Evolutionary conservation across 2,329 filamentous ascomycete genomes (phyloP).

Genomic region (Talaromyces sp.): DNA sequence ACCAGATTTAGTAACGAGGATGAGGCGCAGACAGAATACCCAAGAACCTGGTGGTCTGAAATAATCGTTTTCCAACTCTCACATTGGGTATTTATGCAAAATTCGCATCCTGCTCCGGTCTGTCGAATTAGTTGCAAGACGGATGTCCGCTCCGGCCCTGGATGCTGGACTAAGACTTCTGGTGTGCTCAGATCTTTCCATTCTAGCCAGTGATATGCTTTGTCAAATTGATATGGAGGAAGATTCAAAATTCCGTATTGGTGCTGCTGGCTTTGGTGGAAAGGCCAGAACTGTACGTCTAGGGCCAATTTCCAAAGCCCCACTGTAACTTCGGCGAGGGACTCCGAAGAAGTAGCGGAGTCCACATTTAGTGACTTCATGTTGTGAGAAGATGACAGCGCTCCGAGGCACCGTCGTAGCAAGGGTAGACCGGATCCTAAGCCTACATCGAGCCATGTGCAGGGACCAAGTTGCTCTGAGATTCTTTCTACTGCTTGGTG

Average conservation of each 20-base stretch:
- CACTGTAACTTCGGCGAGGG: background rate
- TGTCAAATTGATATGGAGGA: slow-evolving; percentile 34
- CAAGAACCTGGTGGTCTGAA: background rate
- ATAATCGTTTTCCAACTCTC: background rate
- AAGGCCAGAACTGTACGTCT: slow-evolving; percentile 22
- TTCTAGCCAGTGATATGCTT: slow-evolving; percentile 27
- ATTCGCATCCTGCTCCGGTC: background rate
- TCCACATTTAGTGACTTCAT: background rate
- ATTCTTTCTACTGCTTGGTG: background rate
- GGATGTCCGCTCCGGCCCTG: background rate
- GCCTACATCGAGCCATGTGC: background rate
- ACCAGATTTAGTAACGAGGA: background rate
- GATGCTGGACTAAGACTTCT: background rate
- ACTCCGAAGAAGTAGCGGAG: background rate
- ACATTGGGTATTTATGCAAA: background rate
- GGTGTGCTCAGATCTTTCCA: slow-evolving; percentile 3
- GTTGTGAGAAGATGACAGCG: background rate
- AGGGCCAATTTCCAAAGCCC: background rate
- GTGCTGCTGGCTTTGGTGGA: slow-evolving; percentile 18
- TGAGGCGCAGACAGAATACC: background rate
- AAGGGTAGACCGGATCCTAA: background rate
- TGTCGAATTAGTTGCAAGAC: background rate
- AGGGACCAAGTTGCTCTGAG: background rate
- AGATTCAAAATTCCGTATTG: slow-evolving; percentile 18
- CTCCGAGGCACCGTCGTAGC: background rate